Base-by-base conservation (phyloP, 805 yeast genomes). In the Metschnikowia lochheadii region DNA sequence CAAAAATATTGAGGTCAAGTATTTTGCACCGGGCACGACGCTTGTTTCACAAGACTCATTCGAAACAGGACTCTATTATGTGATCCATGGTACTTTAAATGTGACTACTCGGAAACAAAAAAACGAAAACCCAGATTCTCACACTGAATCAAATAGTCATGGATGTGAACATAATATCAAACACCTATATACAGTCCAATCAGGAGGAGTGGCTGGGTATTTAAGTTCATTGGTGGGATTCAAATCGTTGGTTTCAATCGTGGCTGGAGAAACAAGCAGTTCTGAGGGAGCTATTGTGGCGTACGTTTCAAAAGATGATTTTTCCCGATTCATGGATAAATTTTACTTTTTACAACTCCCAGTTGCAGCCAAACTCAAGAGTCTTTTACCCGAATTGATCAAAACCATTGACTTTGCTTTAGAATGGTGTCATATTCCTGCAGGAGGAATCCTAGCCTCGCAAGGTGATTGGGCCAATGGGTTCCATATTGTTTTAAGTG, bases 371-470 rank as follows among this genome's bases (percentile, higher is more conserved):
- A 78, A 83, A 7, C 70, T 92, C 55, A 82, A 86, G 41, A 75
- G 74, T n/a, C 74, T 87, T 1, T 66, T 94, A 37, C 84, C 91
- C 29, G 72, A 79, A 29, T 80, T 86, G 49, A 73, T 92, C 36
- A 67, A 87, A 36, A 81, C 85, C 49, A 80, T 94, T 39, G 98
- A 92, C 62, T 89, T 87, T 66, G 96, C 97, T 0, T 70, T 94
- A 46, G 99, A 94, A 65, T 92, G 98, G 98, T 82, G 91, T 38
- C 96, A 89, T 52, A 75, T 87, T 11, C 83, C 83, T n/a, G 92
- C 97, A 1, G 96, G 97, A 0, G 84, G 85, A 45, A 77, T 84
- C 0, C 66, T 94, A 18, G 89, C 87, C 60, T 77, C 82, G 2
- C 94, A 92, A 63, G 95, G 89, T 1, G 94, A 89, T 47, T 78